Evolutionary conservation across 2,329 filamentous ascomycete species (phyloP), one percentile per base, ranked within the genome.

Genomic region (Blastomyces emzantsi): DNA sequence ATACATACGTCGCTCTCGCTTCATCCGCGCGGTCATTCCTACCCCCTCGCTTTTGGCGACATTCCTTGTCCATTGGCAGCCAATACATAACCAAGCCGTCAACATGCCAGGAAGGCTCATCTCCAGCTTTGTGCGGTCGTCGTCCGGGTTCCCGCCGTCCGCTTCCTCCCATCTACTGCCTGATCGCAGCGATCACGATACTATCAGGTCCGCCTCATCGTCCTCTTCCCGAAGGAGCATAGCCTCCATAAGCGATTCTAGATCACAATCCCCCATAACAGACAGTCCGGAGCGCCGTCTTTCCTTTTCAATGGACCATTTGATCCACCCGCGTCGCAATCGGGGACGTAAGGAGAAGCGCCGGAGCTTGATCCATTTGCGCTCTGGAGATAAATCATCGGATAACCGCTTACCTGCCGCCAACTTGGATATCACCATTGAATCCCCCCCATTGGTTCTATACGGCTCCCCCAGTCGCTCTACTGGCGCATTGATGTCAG

Each of bases 391-490:
- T 39, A 74, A 74, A 25, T 61, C 69, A 3, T 49, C 55, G 17
- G 64, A 60, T 30, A 71, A 71, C 57, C 73, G 74, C 1, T 63
- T 69, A n/a, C 60, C 64, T 39, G 70, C 75, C 8, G 69, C 73
- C 45, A 82, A 79, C 66, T 75, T 88, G 67, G 79, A 83, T 64
- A 80, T 88, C 70, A 75, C 82, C 69, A 88, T 97, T 67, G 92
- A 97, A 79, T 95, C 90, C 15, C 91, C 92, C 1, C 92, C 92
- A 2, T 82, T 93, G 22, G 85, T 97, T 56, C 88, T 96, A 77
- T 90, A 94, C 71, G 92, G 92, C 66, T 80, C 83, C 30, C 82
- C 90, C 0, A 83, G 87, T 66, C 83, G 84, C 68, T 96, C 92
- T 69, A 89, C 88, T 2, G 93, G 93, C 63, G 91, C 92, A 7